Evolutionary conservation across 306 rosid genomes (phyloP).

Genomic region (Macrotyloma uniflorum): DNA sequence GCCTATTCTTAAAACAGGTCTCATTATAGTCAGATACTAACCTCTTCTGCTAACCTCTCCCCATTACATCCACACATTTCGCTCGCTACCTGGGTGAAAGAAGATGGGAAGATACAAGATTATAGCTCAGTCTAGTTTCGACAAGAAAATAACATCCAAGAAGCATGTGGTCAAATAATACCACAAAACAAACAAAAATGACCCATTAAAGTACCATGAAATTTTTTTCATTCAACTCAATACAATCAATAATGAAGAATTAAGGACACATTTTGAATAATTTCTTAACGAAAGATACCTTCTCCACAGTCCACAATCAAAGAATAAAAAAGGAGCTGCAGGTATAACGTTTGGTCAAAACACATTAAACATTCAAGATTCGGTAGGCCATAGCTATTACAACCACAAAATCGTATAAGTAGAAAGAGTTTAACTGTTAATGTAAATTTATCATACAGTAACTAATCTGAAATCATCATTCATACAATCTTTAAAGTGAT

Average conservation of each 20-base stretch:
- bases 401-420: neutral
- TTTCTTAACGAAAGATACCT: neutral
- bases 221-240: neutral
- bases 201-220: neutral
- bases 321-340: neutral
- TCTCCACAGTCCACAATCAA: constrained; percentile 14
- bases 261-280: neutral
- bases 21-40: constrained; percentile 37
- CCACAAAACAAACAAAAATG: neutral
- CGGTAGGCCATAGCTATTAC: neutral
- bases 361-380: neutral
- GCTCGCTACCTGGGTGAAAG: constrained; percentile 74
- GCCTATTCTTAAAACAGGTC: constrained; percentile 24
- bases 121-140: neutral
- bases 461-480: neutral
- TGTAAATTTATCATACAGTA: neutral
- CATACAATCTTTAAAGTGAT: neutral
- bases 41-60: constrained; percentile 89
- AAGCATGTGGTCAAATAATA: neutral
- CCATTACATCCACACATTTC: constrained; percentile 93
- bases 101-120: constrained; percentile 12
- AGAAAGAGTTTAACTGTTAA: neutral
- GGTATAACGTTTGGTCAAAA: neutral
- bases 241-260: neutral
- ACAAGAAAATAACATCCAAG: neutral